Base-by-base conservation (phyloP, 2,329 filamentous ascomycete genomes). In the Emmonsia crescens region DNA sequence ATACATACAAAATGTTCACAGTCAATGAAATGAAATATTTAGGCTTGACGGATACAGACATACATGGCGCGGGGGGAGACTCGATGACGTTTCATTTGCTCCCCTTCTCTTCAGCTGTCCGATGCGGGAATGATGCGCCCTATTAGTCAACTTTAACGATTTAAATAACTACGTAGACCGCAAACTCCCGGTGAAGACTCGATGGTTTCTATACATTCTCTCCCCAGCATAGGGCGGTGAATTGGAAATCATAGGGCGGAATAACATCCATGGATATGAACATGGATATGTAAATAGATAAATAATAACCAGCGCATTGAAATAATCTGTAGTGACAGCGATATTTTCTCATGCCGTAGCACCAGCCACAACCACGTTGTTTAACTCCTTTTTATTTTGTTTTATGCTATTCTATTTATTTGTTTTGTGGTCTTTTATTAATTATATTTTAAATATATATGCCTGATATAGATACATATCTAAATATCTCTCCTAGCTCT, bases 301-400 rank as follows among this genome's bases (percentile, higher is more conserved):
- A 27, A 27, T 24, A 27, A 27, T 8, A 19, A 42, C 40, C 40
- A 42, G 40, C 40, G 40, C 40, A n/a, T 44, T 21, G 36, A 38
- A 38, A 38, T 14, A 46, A 46, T n/a, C 21, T 46, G n/a, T n/a
- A 46, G 4, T 51, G 48, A 51, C 24, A 14, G 12, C 24, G 48
- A 29, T n/a, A 46, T n/a, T 2, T 55, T 19, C 9, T 4, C 10
- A 55, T 38, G 29, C 29, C 19, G 52, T 55, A 46, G 19, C 21
- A 58, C 36, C 36, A 27, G 56, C 21, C 56, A 44, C 42, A 33
- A 42, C 40, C 56, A 46, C 56, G 29, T 46, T 58, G 56, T 59
- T 59, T 21, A 21, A 5, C 24, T 54, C 10, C 5, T 31, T 6
- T 14, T 29, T 36, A 1, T 36, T 9, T 27, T 16, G 19, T 21